Evolutionary conservation across 2,329 filamentous ascomycete species (phyloP), one percentile per base, ranked within the genome.

Genomic region (Rutstroemia sydowiana): DNA sequence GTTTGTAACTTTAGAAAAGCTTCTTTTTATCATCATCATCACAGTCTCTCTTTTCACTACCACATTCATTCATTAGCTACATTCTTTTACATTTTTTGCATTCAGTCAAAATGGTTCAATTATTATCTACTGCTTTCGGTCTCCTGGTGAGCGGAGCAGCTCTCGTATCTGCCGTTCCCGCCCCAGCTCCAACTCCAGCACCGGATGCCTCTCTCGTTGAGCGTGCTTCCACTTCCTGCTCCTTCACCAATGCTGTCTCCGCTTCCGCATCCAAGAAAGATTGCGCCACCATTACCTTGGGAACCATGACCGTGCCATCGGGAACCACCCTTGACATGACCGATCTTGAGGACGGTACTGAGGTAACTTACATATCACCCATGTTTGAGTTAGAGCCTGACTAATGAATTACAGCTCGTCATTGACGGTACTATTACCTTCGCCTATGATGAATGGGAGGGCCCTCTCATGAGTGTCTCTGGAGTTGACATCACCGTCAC

Each of bases 361-460:
- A 57, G 20, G 59, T 60, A 49, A 32, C 48, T 41, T 10, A 16
- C 18, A 30, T 32, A 14, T 11, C 20, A 45, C 2, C 7, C 16
- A n/a, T 23, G 8, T 21, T 16, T 20, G 7, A 20, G 10, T 4
- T 10, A 42, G 10, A 13, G 13, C 4, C 23, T 23, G 3, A 21
- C 39, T 42, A 42, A 42, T n/a, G 1, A 42, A 14, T 42, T 9
- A 42, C 16, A 66, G 51, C 73, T 85, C 56, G 78, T 76, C 59
- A 87, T 87, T 67, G 66, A 78, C 52, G 84, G 84, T 40, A 78
- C 72, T 13, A 87, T 83, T n/a, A 80, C 77, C 49, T 87, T 83
- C 61, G 82, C 73, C 18, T 85, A 84, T 69, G 71, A 78, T 56
- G 77, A 83, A 61, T 87, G 82, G 83, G 65, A 66, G 1, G 83